phyloP scores from a whole-genome alignment of 768 basidiomycete genomes.

The Kwoniella botswanensis region DNA sequence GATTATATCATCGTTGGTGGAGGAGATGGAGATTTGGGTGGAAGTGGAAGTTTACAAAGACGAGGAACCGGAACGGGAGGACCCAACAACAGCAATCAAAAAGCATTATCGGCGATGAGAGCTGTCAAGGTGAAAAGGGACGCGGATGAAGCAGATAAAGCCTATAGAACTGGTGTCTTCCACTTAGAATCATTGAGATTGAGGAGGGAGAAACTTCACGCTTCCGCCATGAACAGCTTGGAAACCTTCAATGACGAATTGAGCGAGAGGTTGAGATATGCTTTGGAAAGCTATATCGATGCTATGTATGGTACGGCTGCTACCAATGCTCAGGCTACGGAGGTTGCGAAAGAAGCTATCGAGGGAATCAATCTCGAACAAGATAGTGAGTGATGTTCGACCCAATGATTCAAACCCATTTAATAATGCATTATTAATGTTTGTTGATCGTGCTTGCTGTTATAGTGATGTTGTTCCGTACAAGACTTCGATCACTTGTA shows the following conservation, averaged over 20 bases:
- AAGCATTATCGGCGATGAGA: constrained; percentile 64
- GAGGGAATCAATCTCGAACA: constrained; percentile 72
- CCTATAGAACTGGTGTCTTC: constrained; percentile 86
- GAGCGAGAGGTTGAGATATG: constrained; percentile 67
- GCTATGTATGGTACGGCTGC: constrained; percentile 77
- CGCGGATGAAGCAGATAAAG: constrained; percentile 86
- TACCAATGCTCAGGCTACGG: constrained; percentile 75
- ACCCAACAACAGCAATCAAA: constrained; percentile 14
- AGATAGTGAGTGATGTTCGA: constrained; percentile 65
- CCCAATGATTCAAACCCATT: no score
- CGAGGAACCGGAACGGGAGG: constrained; percentile 29
- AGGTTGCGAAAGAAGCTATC: constrained; percentile 68
- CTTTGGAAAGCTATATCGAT: constrained; percentile 76
- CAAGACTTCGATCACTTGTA: constrained; percentile 26
- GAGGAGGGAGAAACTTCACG: constrained; percentile 77
- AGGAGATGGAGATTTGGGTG: constrained; percentile 25
- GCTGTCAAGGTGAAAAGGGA: constrained; percentile 84
- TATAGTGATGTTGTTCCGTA: constrained; percentile 42
- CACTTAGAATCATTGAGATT: constrained; percentile 90
- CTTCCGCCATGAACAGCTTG: constrained; percentile 83
- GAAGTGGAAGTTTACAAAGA: constrained; percentile 34
- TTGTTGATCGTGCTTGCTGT: neutral
- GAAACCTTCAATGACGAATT: constrained; percentile 79
- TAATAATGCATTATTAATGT: neutral
- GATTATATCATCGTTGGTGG: constrained; percentile 21